Conservation (phyloP, 2,329 filamentous ascomycete genomes). For the Sclerotinia spermophila region DNA sequence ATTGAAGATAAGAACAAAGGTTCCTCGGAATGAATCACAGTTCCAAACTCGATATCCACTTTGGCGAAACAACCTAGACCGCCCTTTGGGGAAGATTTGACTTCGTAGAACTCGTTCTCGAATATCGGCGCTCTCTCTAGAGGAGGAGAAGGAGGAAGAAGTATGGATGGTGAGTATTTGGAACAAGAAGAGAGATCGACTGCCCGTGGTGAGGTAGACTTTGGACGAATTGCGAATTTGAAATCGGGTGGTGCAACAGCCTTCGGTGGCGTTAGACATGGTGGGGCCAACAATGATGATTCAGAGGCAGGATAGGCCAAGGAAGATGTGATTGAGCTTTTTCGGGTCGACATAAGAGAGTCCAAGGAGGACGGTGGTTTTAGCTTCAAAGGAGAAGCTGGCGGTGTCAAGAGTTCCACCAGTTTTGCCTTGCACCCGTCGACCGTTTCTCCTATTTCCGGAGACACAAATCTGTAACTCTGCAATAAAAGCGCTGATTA, state of each 20-base stretch:
- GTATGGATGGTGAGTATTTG: background rate
- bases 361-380: background rate
- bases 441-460: background rate
- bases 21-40: constrained; percentile 30
- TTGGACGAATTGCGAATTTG: too few species aligned
- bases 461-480: background rate
- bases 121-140: constrained; percentile 19
- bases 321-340: background rate
- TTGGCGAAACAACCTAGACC: constrained; percentile 35
- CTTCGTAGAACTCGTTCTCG: constrained; percentile 32
- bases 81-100: constrained; percentile 29
- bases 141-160: background rate
- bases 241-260: background rate
- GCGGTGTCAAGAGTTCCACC: background rate
- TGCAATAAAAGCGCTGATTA: background rate
- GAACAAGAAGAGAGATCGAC: background rate
- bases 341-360: background rate
- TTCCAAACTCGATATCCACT: constrained; percentile 29
- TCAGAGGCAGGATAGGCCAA: background rate
- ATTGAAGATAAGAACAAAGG: constrained; percentile 28
- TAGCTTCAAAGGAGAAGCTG: constrained; percentile 1
- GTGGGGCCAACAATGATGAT: background rate
- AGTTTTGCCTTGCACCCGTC: background rate
- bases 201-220: background rate
- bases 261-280: background rate